Base-by-base conservation (phyloP, 2,329 filamentous ascomycete genomes). In the Cladophialophora immunda region DNA sequence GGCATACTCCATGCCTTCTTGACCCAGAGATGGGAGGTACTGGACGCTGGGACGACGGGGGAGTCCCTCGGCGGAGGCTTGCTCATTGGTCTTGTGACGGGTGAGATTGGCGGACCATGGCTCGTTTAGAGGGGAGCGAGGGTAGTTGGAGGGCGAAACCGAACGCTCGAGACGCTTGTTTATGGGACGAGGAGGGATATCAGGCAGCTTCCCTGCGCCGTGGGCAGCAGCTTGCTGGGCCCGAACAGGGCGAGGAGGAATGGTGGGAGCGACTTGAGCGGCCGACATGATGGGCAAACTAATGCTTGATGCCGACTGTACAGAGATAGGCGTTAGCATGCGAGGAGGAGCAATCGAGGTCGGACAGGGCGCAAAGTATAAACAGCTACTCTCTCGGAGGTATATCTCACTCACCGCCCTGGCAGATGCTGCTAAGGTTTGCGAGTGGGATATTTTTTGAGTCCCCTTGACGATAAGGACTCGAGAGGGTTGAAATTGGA, bases 1-100 rank as follows among this genome's bases (percentile, higher is more conserved):
- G 60, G 88, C 92, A 80, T 97, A 97, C 81, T 97, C 94, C 72
- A 85, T 88, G 69, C 94, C 94, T 81, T 97, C 94, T 76, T 97
- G 90, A 65, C 94, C 94, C 63, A 97, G 85, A 0, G 91, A 91
- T 17, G 94, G 94, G 76, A 97, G 86, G 53, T 72, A 61, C 36
- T 87, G 87, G 64, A 97, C 92, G 76, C 92, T 96, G 57, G 88
- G 87, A 38, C 91, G 88, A 58, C 92, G 90, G 50, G 85, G 74
- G 19, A 83, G 80, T 66, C 77, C 73, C 70, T 76, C 80, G 72
- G 78, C 47, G n/a, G 53, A 53, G 29, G 65, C 47, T 30, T 58
- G 57, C 41, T 81, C 78, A 53, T 76, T 76, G 29, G 78, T 78
- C 50, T 71, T 70, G 11, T 76, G 75, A 17, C 76, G 77, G 65